phyloP scores from a whole-genome alignment of 2,329 filamentous ascomycete species.

The Thielaviopsis ethacetica region DNA sequence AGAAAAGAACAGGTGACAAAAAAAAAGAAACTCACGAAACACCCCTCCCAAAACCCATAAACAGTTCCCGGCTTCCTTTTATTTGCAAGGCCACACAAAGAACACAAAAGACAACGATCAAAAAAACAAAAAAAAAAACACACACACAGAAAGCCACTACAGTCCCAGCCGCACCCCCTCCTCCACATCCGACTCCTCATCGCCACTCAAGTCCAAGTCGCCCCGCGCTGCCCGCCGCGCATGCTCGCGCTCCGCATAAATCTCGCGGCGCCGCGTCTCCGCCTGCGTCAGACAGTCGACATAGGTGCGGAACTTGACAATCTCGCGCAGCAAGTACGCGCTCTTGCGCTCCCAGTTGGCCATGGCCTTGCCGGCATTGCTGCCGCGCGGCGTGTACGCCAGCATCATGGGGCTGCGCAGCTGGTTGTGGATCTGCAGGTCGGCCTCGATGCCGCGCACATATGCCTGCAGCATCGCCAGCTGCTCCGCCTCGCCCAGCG shows the following conservation, averaged over 20 bases:
- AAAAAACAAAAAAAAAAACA: background rate
- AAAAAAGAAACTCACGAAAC: background rate
- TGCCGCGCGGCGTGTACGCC: conserved; percentile 71
- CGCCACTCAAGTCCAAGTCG: conserved; percentile 11
- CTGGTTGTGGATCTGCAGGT: conserved; percentile 76
- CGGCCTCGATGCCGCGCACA: conserved; percentile 70
- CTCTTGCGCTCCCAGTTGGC: conserved; percentile 96
- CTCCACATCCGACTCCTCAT: conserved; percentile 4
- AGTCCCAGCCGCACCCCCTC: background rate
- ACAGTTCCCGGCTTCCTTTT: no score
- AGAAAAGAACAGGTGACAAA: background rate
- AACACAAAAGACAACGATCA: background rate
- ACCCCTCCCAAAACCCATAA: background rate
- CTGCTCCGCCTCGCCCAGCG: conserved; percentile 64
- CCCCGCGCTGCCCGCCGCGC: conserved; percentile 13
- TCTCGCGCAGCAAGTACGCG: conserved; percentile 77
- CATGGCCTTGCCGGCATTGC: conserved; percentile 73
- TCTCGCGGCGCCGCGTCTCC: conserved; percentile 49
- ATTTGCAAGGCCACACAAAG: no score
- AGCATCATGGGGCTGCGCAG: conserved; percentile 74
- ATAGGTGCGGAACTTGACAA: conserved; percentile 92
- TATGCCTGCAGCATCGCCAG: conserved; percentile 59
- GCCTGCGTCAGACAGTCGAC: conserved; percentile 70
- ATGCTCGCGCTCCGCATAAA: conserved; percentile 45
- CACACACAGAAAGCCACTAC: background rate